Percentiles rank a stretch among this genome's conserved stretches.
Conservation (phyloP, 768 basidiomycete genomes). For the Filobasidium wieringae region DNA sequence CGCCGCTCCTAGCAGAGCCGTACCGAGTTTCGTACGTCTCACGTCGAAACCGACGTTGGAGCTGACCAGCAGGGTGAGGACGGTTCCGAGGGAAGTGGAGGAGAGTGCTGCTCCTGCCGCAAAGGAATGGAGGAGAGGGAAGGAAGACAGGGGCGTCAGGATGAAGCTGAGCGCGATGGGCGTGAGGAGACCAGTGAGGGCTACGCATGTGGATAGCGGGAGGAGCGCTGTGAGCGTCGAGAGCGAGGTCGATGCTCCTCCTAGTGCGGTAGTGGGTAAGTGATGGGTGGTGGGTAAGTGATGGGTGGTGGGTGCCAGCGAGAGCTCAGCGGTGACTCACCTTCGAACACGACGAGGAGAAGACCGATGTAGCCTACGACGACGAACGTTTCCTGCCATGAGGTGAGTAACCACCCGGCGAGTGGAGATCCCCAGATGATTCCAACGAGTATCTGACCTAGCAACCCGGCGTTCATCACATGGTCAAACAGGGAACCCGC, state of each 20-base stretch:
- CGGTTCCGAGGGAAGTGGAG: slow-evolving; percentile 58
- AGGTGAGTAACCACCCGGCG: slow-evolving; percentile 41
- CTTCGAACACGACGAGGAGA: slow-evolving; percentile 49
- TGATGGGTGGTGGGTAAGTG: neutral
- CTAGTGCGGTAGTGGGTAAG: slow-evolving; percentile 27
- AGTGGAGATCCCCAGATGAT: slow-evolving; percentile 49
- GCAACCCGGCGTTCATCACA: slow-evolving; percentile 43
- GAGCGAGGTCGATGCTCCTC: slow-evolving; percentile 50
- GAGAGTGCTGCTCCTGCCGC: slow-evolving; percentile 53
- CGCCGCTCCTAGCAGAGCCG: slow-evolving; percentile 52
- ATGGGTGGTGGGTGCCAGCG: too few species aligned
- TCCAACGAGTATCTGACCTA: slow-evolving; percentile 51
- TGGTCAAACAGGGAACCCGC: slow-evolving; percentile 42
- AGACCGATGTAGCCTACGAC: slow-evolving; percentile 44
- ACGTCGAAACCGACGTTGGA: slow-evolving; percentile 37
- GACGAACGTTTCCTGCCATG: slow-evolving; percentile 45
- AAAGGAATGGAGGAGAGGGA: slow-evolving; percentile 49
- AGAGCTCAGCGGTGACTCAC: slow-evolving; percentile 20
- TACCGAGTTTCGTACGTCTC: slow-evolving; percentile 47
- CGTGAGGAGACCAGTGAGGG: slow-evolving; percentile 45
- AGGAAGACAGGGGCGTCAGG: slow-evolving; percentile 46
- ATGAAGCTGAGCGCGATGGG: slow-evolving; percentile 35
- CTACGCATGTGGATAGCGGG: slow-evolving; percentile 45
- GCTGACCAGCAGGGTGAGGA: slow-evolving; percentile 47
- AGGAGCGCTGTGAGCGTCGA: slow-evolving; percentile 44